Evolutionary conservation across 768 basidiomycete genomes (phyloP).

Genomic region (Psilocybe cyanescens): DNA sequence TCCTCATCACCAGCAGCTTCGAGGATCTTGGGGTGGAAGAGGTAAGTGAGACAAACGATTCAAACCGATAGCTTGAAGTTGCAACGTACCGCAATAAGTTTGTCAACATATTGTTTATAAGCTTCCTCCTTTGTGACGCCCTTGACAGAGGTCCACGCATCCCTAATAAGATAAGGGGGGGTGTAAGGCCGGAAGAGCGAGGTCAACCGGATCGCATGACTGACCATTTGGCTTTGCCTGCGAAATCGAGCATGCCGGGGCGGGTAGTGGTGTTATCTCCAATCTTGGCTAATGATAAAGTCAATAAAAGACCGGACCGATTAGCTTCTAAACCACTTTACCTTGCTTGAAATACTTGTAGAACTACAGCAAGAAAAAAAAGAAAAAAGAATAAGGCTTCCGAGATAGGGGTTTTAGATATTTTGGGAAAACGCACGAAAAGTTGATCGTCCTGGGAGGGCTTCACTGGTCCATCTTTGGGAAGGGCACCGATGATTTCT

Average conservation of each 20-base stretch:
- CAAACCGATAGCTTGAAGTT: neutral
- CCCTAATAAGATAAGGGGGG: conserved; percentile 49
- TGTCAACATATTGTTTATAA: conserved; percentile 71
- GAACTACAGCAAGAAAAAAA: conserved; percentile 58
- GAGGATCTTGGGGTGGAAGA: conserved; percentile 17
- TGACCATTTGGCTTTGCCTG: conserved; percentile 90
- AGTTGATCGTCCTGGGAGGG: conserved; percentile 78
- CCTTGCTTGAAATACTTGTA: conserved; percentile 96
- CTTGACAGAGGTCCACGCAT: conserved; percentile 82
- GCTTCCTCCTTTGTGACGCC: conserved; percentile 78
- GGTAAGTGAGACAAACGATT: neutral
- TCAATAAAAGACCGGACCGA: conserved; percentile 7
- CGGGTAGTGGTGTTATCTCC: conserved; percentile 70
- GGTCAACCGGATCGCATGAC: conserved; percentile 9
- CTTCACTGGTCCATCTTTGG: conserved; percentile 81
- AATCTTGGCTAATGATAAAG: conserved; percentile 53
- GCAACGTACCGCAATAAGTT: conserved; percentile 64
- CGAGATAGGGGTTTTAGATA: neutral
- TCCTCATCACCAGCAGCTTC: conserved; percentile 48
- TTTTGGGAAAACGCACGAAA: conserved; percentile 52
- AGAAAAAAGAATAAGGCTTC: neutral
- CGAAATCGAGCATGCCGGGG: conserved; percentile 84
- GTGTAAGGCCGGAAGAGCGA: conserved; percentile 3
- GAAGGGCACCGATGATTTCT: conserved; percentile 64
- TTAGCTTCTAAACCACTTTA: conserved; percentile 28